phyloP scores from a whole-genome alignment of 1,284 basidiomycete genomes.

The Golubevia sp. region DNA sequence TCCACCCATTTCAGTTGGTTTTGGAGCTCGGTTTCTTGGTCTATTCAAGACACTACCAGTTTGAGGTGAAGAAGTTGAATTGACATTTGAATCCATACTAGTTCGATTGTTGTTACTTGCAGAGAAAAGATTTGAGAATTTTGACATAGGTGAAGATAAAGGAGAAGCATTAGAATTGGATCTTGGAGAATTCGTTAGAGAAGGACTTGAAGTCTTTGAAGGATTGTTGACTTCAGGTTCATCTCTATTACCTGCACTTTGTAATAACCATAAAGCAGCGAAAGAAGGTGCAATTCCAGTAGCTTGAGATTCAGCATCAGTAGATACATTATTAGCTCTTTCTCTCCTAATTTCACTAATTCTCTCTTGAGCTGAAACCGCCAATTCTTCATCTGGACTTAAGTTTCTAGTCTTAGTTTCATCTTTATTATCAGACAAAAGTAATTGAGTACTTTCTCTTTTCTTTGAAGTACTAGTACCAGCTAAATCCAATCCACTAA shows the following conservation, averaged over 20 bases:
- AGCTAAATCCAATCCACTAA: no score
- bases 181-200: not conserved
- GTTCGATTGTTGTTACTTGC: not conserved
- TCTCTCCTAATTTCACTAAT: constrained; percentile 37
- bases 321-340: constrained; percentile 17
- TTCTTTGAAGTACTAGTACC: no score
- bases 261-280: constrained; percentile 45
- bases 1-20: constrained; percentile 31
- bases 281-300: constrained; percentile 30
- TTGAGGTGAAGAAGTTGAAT: not conserved
- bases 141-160: constrained; percentile 2
- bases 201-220: not conserved
- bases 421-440: no score
- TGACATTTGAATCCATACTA: not conserved
- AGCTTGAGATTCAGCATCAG: constrained; percentile 3
- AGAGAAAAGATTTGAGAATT: not conserved
- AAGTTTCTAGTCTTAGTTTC: no score
- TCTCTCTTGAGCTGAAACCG: constrained; percentile 17
- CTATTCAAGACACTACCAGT: constrained; percentile 28
- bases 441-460: no score
- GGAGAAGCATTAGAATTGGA: not conserved
- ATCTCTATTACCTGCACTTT: constrained; percentile 13
- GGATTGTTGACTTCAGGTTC: not conserved
- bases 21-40: constrained; percentile 19
- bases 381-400: no score